phyloP scores from a whole-genome alignment of 148 eudicot genomes.

The Chenopodium album region DNA sequence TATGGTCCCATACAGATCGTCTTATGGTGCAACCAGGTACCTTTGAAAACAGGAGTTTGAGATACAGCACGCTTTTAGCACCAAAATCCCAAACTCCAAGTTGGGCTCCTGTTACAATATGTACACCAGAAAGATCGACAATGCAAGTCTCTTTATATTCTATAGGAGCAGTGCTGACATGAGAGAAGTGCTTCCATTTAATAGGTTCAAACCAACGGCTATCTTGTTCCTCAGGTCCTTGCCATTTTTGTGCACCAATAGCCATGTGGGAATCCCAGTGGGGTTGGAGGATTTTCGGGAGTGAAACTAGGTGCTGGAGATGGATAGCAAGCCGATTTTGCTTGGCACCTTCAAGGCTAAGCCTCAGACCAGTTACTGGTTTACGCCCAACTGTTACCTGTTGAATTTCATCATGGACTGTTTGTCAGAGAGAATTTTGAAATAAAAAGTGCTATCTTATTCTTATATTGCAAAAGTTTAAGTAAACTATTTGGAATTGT shows the following conservation, averaged over 20 bases:
- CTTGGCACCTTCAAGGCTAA: constrained; percentile 78
- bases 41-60: constrained; percentile 92
- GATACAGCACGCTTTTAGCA: constrained; percentile 78
- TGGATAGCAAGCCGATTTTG: constrained; percentile 85
- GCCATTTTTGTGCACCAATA: constrained; percentile 95
- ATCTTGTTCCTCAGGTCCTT: constrained; percentile 98
- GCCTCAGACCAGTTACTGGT: constrained; percentile 89
- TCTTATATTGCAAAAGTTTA: background rate
- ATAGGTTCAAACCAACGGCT: constrained; percentile 99
- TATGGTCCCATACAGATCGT: constrained; percentile 97
- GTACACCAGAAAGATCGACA: constrained; percentile 93
- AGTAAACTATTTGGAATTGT: background rate
- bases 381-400: constrained; percentile 98
- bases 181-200: constrained; percentile 97
- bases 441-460: background rate
- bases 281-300: constrained; percentile 92
- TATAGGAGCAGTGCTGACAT: constrained; percentile 93
- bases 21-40: constrained; percentile 96
- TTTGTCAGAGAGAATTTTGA: background rate
- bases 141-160: constrained; percentile 82
- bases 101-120: constrained; percentile 96
- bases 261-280: constrained; percentile 97
- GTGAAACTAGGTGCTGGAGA: constrained; percentile 87
- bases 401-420: background rate
- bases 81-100: constrained; percentile 98